Evolutionary conservation across 805 yeast genomes (phyloP).

Genomic region (Yamadazyma sp.): DNA sequence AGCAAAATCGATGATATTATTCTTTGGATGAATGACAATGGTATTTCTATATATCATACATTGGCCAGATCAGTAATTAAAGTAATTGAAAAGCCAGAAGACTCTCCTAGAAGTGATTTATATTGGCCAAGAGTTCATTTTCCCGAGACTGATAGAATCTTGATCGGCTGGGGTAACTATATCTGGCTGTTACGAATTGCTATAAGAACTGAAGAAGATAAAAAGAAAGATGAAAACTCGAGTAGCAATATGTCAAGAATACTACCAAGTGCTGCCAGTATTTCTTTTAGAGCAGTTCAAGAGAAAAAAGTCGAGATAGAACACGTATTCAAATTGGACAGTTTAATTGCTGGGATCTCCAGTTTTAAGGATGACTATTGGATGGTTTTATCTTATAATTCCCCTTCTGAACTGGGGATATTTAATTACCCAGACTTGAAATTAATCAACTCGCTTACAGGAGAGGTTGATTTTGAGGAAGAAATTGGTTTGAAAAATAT

Average conservation of each 20-base stretch:
- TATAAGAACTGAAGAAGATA: slow-evolving; percentile 13
- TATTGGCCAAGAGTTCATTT: slow-evolving; percentile 77
- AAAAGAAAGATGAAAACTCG: slow-evolving; percentile 12
- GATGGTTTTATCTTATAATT: slow-evolving; percentile 54
- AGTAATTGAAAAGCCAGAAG: slow-evolving; percentile 54
- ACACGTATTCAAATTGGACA: slow-evolving; percentile 45
- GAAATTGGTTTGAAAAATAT: slow-evolving; percentile 64
- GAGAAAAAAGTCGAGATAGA: slow-evolving; percentile 47
- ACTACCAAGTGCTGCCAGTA: slow-evolving; percentile 53
- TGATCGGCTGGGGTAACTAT: slow-evolving; percentile 80
- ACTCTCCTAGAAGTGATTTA: slow-evolving; percentile 65
- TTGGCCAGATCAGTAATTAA: slow-evolving; percentile 47
- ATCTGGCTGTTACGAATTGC: slow-evolving; percentile 67
- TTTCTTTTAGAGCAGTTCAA: slow-evolving; percentile 45
- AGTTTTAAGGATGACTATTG: slow-evolving; percentile 71
- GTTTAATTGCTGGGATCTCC: slow-evolving; percentile 72
- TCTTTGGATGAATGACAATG: slow-evolving; percentile 82
- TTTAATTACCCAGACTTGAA: slow-evolving; percentile 69
- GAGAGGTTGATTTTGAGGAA: slow-evolving; percentile 75
- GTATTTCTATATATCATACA: slow-evolving; percentile 66
- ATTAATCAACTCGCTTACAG: slow-evolving; percentile 59
- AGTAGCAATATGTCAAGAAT: slow-evolving; percentile 30
- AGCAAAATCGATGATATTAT: slow-evolving; percentile 61
- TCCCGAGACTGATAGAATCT: slow-evolving; percentile 61
- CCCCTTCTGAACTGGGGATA: slow-evolving; percentile 23